Evolutionary conservation across 345 rosid species (phyloP), one percentile per base, ranked within the genome.

Genomic region (Salix koriyanagi): DNA sequence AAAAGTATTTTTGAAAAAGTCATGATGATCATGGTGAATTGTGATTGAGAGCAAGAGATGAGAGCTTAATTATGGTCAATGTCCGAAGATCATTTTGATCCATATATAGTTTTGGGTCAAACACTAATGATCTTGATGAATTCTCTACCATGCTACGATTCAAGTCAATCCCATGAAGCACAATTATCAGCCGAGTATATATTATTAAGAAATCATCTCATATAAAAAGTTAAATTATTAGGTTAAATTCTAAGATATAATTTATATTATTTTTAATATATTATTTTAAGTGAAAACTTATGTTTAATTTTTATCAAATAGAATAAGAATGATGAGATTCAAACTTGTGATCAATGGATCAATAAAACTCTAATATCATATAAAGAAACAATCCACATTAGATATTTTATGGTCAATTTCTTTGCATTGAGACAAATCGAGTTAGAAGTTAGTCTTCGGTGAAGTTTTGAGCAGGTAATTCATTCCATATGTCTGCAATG

Each of bases 51-150:
- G 62, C 58, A 65, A 37, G 72, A 52, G 52, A 41, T 37, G 50
- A 23, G 50, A 23, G 76, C 4, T 67, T 70, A 48, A 69, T 74
- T 15, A 62, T 23, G 25, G 70, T 28, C 58, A 18, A 8, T 42
- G 25, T 19, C 52, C 11, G 0, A 32, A 69, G 25, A 69, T 58
- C 69, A 61, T 70, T 77, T 77, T 77, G 64, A 77, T 74, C 70
- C 65, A 61, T 28, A 28, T 28, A 28, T 23, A 8, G 28, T 70
- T 19, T 32, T 64, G 16, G 18, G 80, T 70, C 65, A 77, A 70
- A 77, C 32, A 21, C 30, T 30, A 66, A 36, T n/a, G 37, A 6
- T 37, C 15, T 23, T 66, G 9, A 36, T 54, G 46, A 67, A 39
- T 56, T 66, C 48, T 70, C 28, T 32, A 68, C 74, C 79, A 76